A percentile compares a stretch with the other conserved stretches of the same genome.
These are phyloP conservation scores for Chaetomium strumarium DNA, from an alignment of 2,329 filamentous ascomycete species.

Conservation along the genomic window DNA sequence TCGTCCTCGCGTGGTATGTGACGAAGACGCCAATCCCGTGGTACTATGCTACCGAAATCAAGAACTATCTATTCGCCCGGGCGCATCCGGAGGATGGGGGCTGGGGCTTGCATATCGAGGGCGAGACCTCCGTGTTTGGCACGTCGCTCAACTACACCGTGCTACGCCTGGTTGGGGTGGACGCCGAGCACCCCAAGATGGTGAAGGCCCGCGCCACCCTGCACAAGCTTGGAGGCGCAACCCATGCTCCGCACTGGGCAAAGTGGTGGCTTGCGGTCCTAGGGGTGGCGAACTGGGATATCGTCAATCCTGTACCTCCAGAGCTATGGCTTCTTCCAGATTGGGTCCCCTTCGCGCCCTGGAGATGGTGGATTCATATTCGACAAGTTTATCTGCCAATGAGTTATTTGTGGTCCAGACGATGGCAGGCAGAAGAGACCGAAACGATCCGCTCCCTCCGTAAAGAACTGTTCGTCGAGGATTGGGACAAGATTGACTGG, in stretches of 20 bases:
- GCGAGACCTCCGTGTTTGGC: conserved; percentile 85
- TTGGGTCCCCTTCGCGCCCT: conserved; percentile 83
- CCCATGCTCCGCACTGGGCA: conserved; percentile 86
- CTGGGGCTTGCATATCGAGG: conserved; percentile 95
- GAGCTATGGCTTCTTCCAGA: conserved; percentile 91
- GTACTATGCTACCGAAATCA: conserved; percentile 79
- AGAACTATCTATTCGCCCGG: conserved; percentile 82
- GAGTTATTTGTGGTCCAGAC: conserved; percentile 81
- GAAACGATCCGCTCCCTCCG: conserved; percentile 66
- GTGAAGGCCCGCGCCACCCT: conserved; percentile 75
- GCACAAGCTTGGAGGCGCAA: conserved; percentile 78
- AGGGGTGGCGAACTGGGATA: conserved; percentile 79
- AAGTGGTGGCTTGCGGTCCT: conserved; percentile 91
- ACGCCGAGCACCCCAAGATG: conserved; percentile 78
- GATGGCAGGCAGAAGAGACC: conserved; percentile 71
- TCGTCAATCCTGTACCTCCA: conserved; percentile 89
- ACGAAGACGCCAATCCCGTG: conserved; percentile 82
- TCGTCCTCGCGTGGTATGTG: conserved; percentile 81
- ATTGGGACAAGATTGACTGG: conserved; percentile 75
- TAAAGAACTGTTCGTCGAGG: conserved; percentile 75
- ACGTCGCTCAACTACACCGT: conserved; percentile 82
- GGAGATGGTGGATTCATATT: conserved; percentile 98
- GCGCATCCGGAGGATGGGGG: conserved; percentile 86
- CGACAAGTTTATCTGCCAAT: conserved; percentile 94
- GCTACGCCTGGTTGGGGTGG: conserved; percentile 74